A percentile compares a stretch with the other conserved stretches of the same genome.
Evolutionary conservation across 306 rosid species (phyloP).

Genomic region (Trifolium dubium): DNA sequence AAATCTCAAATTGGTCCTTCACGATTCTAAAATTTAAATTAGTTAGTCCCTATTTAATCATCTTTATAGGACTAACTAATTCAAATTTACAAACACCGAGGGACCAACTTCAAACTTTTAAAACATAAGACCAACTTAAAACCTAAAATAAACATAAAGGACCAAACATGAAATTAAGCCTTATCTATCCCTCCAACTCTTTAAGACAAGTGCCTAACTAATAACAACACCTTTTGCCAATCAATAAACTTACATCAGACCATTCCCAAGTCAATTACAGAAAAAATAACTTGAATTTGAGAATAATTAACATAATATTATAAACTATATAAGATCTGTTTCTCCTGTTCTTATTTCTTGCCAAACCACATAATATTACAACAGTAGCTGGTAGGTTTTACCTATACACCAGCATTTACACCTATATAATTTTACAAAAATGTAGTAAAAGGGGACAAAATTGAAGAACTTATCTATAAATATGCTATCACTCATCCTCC

Average conservation of each 20-base stretch:
- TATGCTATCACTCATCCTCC: slow-evolving; percentile 44
- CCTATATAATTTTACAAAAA: slow-evolving; percentile 71
- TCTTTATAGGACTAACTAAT: no score
- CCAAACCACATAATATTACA: slow-evolving; percentile 52
- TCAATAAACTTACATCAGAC: slow-evolving; percentile 14
- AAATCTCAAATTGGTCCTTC: no score
- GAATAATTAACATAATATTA: slow-evolving; percentile 24
- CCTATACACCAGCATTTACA: slow-evolving; percentile 60
- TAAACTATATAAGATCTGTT: slow-evolving; percentile 20
- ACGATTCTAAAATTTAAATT: no score
- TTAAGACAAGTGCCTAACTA: neutral
- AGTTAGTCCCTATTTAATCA: no score
- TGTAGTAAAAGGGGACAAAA: slow-evolving; percentile 35
- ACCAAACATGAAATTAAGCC: no score
- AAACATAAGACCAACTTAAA: no score
- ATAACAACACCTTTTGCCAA: neutral
- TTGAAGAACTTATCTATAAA: slow-evolving; percentile 22
- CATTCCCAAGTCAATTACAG: slow-evolving; percentile 4
- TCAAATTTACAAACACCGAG: no score
- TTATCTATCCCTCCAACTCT: neutral
- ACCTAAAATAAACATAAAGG: no score
- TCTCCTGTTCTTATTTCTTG: slow-evolving; percentile 45
- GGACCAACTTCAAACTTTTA: no score
- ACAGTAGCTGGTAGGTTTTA: slow-evolving; percentile 60
- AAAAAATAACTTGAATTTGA: slow-evolving; percentile 19